A percentile compares a stretch with the other conserved stretches of the same genome.
These are phyloP conservation scores for Neostapfia colusana DNA, from an alignment of 176 grass and related monocot genomes.

Conservation along the genomic window DNA sequence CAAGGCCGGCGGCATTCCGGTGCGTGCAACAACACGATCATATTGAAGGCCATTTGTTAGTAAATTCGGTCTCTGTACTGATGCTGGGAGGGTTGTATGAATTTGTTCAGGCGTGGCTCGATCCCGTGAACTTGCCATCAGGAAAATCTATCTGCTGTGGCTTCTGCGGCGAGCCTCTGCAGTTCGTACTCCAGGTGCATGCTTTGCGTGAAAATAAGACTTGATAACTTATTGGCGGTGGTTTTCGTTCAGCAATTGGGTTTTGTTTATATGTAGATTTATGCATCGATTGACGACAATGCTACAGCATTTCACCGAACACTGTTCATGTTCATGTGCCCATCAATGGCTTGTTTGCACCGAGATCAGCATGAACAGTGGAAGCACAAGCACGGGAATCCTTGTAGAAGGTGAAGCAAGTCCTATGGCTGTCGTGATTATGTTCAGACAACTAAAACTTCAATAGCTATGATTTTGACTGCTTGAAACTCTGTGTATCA, in stretches of 20 bases:
- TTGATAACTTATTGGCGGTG: background rate
- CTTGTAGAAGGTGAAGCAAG: slow-evolving; percentile 61
- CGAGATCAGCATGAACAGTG: slow-evolving; percentile 88
- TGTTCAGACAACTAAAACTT: slow-evolving; percentile 3
- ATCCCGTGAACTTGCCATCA: slow-evolving; percentile 65
- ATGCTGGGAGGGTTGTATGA: background rate
- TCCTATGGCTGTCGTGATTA: background rate
- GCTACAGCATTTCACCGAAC: slow-evolving; percentile 67
- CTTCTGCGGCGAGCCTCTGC: slow-evolving; percentile 74
- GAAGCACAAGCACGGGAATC: slow-evolving; percentile 55
- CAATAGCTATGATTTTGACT: slow-evolving; percentile 35
- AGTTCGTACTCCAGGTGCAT: slow-evolving; percentile 80
- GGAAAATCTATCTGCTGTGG: slow-evolving; percentile 53
- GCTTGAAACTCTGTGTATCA: slow-evolving; percentile 34
- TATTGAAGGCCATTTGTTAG: background rate
- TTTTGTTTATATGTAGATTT: slow-evolving; percentile 50
- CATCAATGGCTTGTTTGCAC: slow-evolving; percentile 73
- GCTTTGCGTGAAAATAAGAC: background rate
- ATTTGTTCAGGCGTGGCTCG: slow-evolving; percentile 66
- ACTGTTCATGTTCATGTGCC: slow-evolving; percentile 81
- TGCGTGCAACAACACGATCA: background rate
- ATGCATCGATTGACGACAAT: slow-evolving; percentile 56
- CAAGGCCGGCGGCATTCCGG: slow-evolving; percentile 77
- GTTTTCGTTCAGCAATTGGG: background rate
- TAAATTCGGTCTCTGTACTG: background rate